These are phyloP conservation scores for Yamadazyma scolyti DNA, from an alignment of 805 yeast genomes.

Conservation along the genomic window DNA sequence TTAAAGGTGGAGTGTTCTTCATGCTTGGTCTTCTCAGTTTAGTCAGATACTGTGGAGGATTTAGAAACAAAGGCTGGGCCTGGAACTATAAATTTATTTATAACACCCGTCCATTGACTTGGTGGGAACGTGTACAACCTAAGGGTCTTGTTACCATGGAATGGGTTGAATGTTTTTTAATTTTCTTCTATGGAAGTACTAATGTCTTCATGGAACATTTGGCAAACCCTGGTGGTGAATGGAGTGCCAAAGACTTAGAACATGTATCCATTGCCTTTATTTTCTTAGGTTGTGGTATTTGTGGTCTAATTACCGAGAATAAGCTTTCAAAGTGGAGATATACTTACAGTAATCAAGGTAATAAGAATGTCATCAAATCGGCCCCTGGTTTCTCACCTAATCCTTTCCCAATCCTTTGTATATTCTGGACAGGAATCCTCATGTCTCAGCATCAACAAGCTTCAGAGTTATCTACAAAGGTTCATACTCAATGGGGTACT, in stretches of 20 bases:
- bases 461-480: constrained; percentile 65
- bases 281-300: constrained; percentile 87
- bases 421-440: constrained; percentile 93
- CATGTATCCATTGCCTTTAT: constrained; percentile 31
- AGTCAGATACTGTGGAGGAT: constrained; percentile 84
- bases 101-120: constrained; percentile 24
- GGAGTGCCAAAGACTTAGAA: constrained; percentile 62
- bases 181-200: constrained; percentile 84
- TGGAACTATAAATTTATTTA: constrained; percentile 59
- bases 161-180: constrained; percentile 71
- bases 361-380: constrained; percentile 23
- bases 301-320: constrained; percentile 83
- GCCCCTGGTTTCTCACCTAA: constrained; percentile 84
- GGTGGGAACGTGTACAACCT: constrained; percentile 39
- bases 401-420: constrained; percentile 90
- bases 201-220: constrained; percentile 90
- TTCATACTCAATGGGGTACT: constrained; percentile 93
- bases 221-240: constrained; percentile 60
- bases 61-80: constrained; percentile 75
- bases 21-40: constrained; percentile 73
- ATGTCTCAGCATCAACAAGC: constrained; percentile 96
- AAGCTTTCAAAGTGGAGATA: constrained; percentile 60
- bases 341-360: constrained; percentile 20
- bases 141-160: constrained; percentile 71
- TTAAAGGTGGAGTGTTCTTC: constrained; percentile 90